Conservation (phyloP, 805 yeast genomes). For the Metschnikowia proteae region DNA sequence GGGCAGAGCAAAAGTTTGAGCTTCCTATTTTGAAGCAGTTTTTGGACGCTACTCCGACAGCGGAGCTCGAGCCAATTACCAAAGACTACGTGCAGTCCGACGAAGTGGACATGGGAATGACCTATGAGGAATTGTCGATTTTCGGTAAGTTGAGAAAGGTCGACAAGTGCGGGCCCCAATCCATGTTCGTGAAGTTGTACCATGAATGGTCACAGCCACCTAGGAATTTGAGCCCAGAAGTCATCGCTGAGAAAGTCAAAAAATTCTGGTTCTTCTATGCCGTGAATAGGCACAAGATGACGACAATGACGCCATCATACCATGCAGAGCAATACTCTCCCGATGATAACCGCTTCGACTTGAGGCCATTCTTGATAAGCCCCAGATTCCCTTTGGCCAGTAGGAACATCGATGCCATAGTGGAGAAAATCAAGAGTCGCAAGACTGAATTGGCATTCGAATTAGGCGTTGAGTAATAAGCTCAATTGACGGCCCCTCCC, state of each 20-base stretch:
- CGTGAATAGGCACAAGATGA: conserved; percentile 93
- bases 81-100: conserved; percentile 90
- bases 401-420: conserved; percentile 79
- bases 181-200: conserved; percentile 84
- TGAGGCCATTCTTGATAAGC: conserved; percentile 91
- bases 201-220: conserved; percentile 87
- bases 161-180: conserved; percentile 93
- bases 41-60: conserved; percentile 92
- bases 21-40: conserved; percentile 77
- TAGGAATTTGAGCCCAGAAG: conserved; percentile 63
- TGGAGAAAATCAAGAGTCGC: conserved; percentile 50
- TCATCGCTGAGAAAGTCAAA: conserved; percentile 90
- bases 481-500: conserved; percentile 26
- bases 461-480: conserved; percentile 2
- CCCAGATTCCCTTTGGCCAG: conserved; percentile 90
- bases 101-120: conserved; percentile 97
- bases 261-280: conserved; percentile 91
- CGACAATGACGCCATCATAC: conserved; percentile 94
- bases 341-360: conserved; percentile 93
- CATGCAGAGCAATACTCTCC: conserved; percentile 99
- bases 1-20: conserved; percentile 66
- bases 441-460: conserved; percentile 15
- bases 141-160: conserved; percentile 91
- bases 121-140: conserved; percentile 86
- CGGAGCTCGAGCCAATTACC: conserved; percentile 96